phyloP scores from a whole-genome alignment of 2,329 filamentous ascomycete genomes.

The Fusarium nisikadoi region DNA sequence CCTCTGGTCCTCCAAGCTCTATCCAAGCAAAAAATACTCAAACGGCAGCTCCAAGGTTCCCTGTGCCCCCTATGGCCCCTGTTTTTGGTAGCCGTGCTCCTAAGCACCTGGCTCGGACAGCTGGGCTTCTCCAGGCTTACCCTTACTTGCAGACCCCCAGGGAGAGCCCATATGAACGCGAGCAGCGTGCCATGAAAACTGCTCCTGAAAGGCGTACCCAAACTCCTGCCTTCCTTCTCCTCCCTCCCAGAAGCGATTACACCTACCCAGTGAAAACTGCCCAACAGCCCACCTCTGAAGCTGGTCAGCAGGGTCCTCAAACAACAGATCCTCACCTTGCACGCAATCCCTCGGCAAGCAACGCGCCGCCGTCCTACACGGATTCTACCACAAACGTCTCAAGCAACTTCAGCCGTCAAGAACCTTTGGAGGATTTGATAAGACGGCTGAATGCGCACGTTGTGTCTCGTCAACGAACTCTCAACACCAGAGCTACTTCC shows the following conservation, averaged over 20 bases:
- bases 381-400: background rate
- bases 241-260: no score
- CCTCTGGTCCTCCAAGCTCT: background rate
- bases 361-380: background rate
- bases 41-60: background rate
- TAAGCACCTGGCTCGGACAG: background rate
- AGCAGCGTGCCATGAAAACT: background rate
- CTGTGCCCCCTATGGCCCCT: background rate
- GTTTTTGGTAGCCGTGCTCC: background rate
- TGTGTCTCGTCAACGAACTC: background rate
- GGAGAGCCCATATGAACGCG: no score
- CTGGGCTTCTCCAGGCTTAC: background rate
- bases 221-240: background rate
- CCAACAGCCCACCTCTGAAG: background rate
- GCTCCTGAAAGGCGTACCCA: background rate
- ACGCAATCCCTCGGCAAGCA: no score
- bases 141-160: background rate
- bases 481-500: background rate
- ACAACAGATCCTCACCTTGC: background rate
- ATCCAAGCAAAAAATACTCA: background rate
- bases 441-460: no score
- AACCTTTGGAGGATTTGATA: no score
- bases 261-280: background rate
- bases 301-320: background rate
- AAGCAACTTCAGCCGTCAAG: background rate